These are phyloP conservation scores for Bruguiera sexangula DNA, from an alignment of 345 rosid species.

Conservation along the genomic window DNA sequence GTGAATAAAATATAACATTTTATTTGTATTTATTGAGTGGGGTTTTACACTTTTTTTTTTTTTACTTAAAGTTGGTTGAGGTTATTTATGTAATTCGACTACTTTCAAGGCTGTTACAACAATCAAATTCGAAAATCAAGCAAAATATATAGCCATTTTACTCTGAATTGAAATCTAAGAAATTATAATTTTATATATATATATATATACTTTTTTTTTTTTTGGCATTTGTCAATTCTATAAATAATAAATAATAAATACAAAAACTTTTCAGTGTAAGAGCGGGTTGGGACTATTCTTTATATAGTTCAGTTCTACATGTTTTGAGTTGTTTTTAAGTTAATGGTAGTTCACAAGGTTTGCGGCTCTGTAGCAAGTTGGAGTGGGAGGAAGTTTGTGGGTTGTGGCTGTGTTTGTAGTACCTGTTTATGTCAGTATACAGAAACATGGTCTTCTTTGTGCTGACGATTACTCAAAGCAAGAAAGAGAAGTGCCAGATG, in stretches of 20 bases:
- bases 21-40: not conserved
- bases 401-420: no score
- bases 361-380: no score
- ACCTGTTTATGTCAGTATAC: no score
- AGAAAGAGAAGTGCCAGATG: no score
- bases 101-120: constrained; percentile 7
- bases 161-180: not conserved
- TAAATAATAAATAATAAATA: not conserved
- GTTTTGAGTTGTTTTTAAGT: no score
- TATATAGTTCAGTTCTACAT: not conserved
- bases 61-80: not conserved
- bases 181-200: no score
- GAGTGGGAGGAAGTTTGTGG: no score
- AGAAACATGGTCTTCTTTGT: no score
- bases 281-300: not conserved
- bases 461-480: no score
- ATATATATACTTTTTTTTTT: not conserved
- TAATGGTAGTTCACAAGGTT: no score
- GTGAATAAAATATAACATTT: not conserved
- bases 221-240: not conserved
- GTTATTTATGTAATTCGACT: constrained; percentile 15
- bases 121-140: constrained; percentile 22
- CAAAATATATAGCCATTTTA: constrained; percentile 10
- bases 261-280: not conserved
- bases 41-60: not conserved